Evolutionary conservation across 1,284 basidiomycete species (phyloP), one percentile per base, ranked within the genome.

Genomic region (Leccinum solheimii): DNA sequence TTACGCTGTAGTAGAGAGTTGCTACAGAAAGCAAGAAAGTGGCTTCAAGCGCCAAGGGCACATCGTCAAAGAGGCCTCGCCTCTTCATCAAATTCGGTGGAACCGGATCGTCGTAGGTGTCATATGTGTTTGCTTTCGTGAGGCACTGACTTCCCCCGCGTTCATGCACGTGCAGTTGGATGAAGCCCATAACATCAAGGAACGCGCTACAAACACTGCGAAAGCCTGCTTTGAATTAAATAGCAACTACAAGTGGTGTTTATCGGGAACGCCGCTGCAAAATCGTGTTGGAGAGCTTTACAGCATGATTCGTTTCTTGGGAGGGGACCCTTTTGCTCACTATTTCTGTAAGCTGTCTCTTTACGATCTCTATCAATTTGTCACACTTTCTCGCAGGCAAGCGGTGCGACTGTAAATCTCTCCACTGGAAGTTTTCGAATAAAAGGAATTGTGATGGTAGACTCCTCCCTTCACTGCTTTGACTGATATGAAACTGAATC

Each of bases 121-220:
- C 23, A 2, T 32, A n/a, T 60, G 3, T 9, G 6, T 16, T 45
- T 3, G 0, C 40, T 36, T 2, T 19, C 19, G 11, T 19, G 19
- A 4, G 54, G 38, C n/a, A 11, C n/a, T 52, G 14, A 26, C 59
- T 48, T 56, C 50, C 54, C 30, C 43, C 26, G 34, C 16, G 55
- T 23, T 53, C 55, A 19, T 43, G 68, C 21, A 64, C 70, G 14
- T 38, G 43, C 63, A 91, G 90, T 86, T 99, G 49, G 97, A 99
- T 70, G 97, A 99, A 78, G 97, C 97, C 7, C 97, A 99, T 77
- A 98, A 97, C 74, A 99, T 97, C 80, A 97, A 96, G 75, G 97
- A 99, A 74, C 86, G 97, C 14, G 79, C 88, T 1, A 97, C 95
- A 1, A 98, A 98, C 72, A 98, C 97, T 0, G 96, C 97, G 2